Base-by-base conservation (phyloP, 257 asterid species). In the Gentiana straminea region DNA sequence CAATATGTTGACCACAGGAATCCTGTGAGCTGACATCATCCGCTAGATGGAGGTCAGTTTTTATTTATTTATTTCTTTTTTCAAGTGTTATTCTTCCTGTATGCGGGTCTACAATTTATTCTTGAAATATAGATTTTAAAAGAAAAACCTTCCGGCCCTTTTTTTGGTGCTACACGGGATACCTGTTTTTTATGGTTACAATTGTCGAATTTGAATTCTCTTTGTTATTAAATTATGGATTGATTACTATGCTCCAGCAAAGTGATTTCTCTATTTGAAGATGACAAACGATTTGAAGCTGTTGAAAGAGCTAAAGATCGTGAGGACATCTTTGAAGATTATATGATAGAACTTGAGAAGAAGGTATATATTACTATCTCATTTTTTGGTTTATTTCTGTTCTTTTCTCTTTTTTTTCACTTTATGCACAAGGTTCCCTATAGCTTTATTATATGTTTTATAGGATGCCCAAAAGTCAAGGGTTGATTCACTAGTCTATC, bases 251-350 rank as follows among this genome's bases (percentile, higher is more conserved):
- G 49, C 60, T 63, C 44, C 97, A 92, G 99, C 77, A 83, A 85
- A 77, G 89, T 76, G 49, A 46, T 77, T 54, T 64, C 86, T 68
- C 68, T 81, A 68, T 71, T 85, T 63, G 95, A 92, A 83, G 75
- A 80, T 8, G 95, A 88, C 59, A 94, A 83, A 52, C 94, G 97
- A 37, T 92, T 78, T 73, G 76, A 78, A 68, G 94, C 94, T 63
- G 72, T 92, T 70, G 99, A 88, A 58, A 78, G 88, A 68, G 59
- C 66, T 56, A 78, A 74, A 76, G 98, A 92, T 44, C 94, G 94
- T 5, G 95, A 88, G 72, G 97, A 92, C 64, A 79, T 85, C 59
- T 86, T 83, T 74, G 82, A 70, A 52, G 94, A 88, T 76, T 77
- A 83, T 68, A 57, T 72, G 60, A 80, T 76, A 55, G 95, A 82